Percentiles rank a stretch among this genome's conserved stretches.
phyloP scores from a whole-genome alignment of 2,329 filamentous ascomycete species.

The Pseudogymnoascus sp. region DNA sequence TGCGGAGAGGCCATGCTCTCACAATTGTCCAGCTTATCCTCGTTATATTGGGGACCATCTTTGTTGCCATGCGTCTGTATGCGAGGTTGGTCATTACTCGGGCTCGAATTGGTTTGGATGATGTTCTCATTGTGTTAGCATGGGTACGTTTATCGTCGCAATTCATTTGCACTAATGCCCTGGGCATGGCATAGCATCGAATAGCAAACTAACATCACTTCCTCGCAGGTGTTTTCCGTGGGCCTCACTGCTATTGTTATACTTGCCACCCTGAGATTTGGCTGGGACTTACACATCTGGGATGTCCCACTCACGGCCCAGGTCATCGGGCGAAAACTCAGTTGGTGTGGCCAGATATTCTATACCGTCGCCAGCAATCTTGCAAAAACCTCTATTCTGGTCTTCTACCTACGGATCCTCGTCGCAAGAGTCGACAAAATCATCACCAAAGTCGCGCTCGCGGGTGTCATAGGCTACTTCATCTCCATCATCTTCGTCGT shows the following conservation, averaged over 20 bases:
- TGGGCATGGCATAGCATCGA: neutral
- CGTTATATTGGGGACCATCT: conserved; percentile 30
- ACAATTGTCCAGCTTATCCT: conserved; percentile 35
- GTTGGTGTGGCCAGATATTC: no score
- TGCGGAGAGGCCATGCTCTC: conserved; percentile 34
- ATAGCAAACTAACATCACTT: neutral
- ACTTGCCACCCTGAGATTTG: neutral
- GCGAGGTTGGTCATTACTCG: conserved; percentile 37
- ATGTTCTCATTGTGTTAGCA: conserved; percentile 35
- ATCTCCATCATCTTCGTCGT: no score
- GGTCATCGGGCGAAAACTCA: no score
- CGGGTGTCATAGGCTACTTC: no score
- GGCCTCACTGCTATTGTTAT: neutral
- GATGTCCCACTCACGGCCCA: no score
- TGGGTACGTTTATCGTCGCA: conserved; percentile 24
- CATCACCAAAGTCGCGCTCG: no score
- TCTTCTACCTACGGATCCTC: no score
- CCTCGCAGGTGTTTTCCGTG: neutral
- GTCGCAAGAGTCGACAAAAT: no score
- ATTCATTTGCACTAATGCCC: neutral
- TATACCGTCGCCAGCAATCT: no score
- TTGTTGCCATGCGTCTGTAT: conserved; percentile 38
- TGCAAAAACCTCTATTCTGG: no score
- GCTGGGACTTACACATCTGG: no score
- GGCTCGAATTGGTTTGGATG: conserved; percentile 37